These are phyloP conservation scores for Ustilago cynodontis DNA, from an alignment of 1,284 basidiomycete species.

Conservation along the genomic window DNA sequence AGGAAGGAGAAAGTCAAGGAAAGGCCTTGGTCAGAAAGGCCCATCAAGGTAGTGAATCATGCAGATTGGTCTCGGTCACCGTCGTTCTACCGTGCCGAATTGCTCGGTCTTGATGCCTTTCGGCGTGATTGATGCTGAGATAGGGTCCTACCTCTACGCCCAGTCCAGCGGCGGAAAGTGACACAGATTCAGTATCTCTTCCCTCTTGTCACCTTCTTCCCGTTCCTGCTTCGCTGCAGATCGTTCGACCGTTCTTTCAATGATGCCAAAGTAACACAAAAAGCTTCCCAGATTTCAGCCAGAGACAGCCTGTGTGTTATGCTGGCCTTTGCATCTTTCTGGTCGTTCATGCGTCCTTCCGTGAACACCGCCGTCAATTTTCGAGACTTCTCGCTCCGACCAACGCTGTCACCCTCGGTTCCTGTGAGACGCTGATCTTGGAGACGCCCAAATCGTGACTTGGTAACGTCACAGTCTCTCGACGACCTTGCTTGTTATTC, in stretches of 20 bases:
- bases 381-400: neutral
- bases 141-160: neutral
- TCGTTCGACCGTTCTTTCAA: neutral
- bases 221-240: slow-evolving; percentile 1
- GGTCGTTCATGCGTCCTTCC: neutral
- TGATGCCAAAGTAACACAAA: slow-evolving; percentile 8
- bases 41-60: neutral
- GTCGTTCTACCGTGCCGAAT: neutral
- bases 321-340: neutral
- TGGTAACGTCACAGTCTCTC: neutral
- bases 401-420: neutral
- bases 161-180: neutral
- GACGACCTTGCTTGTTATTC: neutral
- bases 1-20: neutral
- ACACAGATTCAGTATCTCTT: neutral
- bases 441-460: neutral
- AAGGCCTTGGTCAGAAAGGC: neutral
- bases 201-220: slow-evolving; percentile 8
- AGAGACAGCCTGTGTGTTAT: neutral
- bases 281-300: neutral
- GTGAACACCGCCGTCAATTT: neutral
- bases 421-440: neutral
- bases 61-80: slow-evolving; percentile 9
- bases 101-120: slow-evolving; percentile 6
- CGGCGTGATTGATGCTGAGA: neutral